Conservation (phyloP, 1,284 basidiomycete genomes). For the Ustilago bromivora region DNA sequence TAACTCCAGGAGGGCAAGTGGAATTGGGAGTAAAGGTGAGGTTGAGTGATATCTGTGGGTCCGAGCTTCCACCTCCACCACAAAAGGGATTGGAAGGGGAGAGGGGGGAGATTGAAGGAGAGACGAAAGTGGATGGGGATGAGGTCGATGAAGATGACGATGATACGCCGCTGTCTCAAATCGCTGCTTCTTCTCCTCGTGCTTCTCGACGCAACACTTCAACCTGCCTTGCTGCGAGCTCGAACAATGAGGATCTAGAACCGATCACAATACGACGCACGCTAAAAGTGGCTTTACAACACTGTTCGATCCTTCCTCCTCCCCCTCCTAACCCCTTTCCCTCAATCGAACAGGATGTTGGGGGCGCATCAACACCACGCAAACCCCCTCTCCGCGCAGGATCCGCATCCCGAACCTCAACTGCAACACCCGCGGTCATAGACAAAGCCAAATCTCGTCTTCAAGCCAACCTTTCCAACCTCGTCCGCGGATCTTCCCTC, state of each 20-base stretch:
- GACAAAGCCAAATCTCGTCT: conserved; percentile 21
- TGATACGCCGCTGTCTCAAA: conserved; percentile 37
- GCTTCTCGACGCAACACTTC: not conserved
- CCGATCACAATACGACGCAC: not conserved
- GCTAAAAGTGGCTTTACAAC: conserved; percentile 21
- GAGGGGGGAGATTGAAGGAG: not conserved
- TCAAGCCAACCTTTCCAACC: conserved; percentile 30
- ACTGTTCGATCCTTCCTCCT: conserved; percentile 16
- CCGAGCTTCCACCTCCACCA: not conserved
- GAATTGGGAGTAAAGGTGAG: conserved; percentile 15
- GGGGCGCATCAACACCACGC: conserved; percentile 8
- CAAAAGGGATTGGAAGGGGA: not conserved
- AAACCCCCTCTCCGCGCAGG: not conserved
- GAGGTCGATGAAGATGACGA: conserved; percentile 29
- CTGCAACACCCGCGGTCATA: not conserved
- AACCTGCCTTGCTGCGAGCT: not conserved
- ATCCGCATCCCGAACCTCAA: conserved; percentile 7
- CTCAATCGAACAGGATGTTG: not conserved
- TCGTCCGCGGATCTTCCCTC: conserved; percentile 24
- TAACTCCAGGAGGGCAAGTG: not conserved
- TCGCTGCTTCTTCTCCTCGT: conserved; percentile 23
- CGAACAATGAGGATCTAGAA: not conserved
- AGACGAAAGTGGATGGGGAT: not conserved
- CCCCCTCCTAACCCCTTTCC: not conserved
- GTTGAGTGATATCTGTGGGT: conserved; percentile 8